phyloP scores from a whole-genome alignment of 345 rosid genomes.

The Eutrema japonicum region DNA sequence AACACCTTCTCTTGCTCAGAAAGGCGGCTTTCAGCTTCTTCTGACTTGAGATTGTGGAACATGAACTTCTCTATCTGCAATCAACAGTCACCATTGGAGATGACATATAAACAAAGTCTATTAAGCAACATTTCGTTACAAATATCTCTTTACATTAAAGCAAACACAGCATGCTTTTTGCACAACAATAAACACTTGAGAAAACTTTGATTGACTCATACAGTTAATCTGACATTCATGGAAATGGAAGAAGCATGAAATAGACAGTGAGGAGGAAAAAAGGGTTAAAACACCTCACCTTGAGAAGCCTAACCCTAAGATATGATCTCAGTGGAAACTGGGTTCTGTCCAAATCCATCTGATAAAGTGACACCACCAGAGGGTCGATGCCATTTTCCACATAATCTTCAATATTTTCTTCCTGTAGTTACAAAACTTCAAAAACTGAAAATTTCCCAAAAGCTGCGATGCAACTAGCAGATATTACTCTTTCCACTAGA shows the following conservation, averaged over 20 bases:
- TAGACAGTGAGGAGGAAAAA: background rate
- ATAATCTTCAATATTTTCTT: constrained; percentile 42
- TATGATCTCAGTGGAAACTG: constrained; percentile 88
- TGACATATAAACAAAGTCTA: background rate
- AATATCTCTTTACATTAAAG: no score
- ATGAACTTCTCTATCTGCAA: constrained; percentile 80
- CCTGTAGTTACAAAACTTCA: constrained; percentile 24
- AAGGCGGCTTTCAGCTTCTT: constrained; percentile 56
- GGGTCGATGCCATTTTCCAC: constrained; percentile 52
- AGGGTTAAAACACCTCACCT: constrained; percentile 48
- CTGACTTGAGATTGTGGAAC: constrained; percentile 61
- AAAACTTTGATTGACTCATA: background rate
- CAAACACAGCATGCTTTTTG: no score
- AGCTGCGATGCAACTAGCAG: background rate
- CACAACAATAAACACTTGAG: background rate
- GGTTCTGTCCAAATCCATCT: constrained; percentile 82
- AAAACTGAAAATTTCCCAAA: background rate
- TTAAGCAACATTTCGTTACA: background rate
- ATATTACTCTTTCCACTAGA: background rate
- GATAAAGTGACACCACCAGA: constrained; percentile 74
- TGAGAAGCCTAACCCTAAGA: constrained; percentile 81
- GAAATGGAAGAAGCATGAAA: background rate
- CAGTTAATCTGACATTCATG: background rate
- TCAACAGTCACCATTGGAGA: background rate
- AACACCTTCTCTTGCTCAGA: constrained; percentile 65